Evolutionary conservation across 371 early-diverging fungal species (phyloP), one percentile per base, ranked within the genome.

Genomic region (Funneliformis caledonium): DNA sequence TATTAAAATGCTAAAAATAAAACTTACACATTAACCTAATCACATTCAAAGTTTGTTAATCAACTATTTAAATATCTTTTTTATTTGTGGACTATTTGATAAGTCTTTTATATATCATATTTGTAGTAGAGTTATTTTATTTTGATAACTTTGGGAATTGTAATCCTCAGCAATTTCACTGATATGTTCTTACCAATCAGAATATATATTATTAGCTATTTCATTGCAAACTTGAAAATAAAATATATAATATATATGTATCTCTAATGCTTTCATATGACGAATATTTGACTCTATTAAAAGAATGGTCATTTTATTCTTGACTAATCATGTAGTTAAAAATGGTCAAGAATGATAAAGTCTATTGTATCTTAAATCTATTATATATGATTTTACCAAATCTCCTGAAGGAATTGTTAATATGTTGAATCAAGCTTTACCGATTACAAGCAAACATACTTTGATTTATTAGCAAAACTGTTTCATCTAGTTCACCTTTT

Each of bases 321-420:
- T 80, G 4, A 72, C 60, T 52, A 80, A 52, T 61, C 59, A 4
- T 3, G 72, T 80, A 26, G 80, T 80, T 22, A 70, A 62, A 50
- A 80, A 80, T 2, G 47, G 50, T 59, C 80, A 80, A 3, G 80
- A 80, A 12, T 72, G 72, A 56, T 80, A 80, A 5, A 80, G 50
- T 6, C 80, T 73, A 73, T 72, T 50, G 52, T 47, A 80, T 56
- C 73, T 45, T 16, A 80, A 31, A 47, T 72, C 72, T 72, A 80
- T 80, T 42, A 72, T 70, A 22, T 33, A 47, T 31, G 73, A 80
- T 45, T 80, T 50, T 42, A 80, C 50, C 19, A 68, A 31, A 52
- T 70, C 73, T 42, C 62, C 80, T 80, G 62, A 42, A 50, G 16
- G 47, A 2, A 22, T 48, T 33, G n/a, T 16, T 31, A 45, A 22